Percentiles rank a stretch among this genome's conserved stretches.
These are phyloP conservation scores for Ophiostoma sp. DNA, from an alignment of 2,329 filamentous ascomycete species.

Conservation along the genomic window DNA sequence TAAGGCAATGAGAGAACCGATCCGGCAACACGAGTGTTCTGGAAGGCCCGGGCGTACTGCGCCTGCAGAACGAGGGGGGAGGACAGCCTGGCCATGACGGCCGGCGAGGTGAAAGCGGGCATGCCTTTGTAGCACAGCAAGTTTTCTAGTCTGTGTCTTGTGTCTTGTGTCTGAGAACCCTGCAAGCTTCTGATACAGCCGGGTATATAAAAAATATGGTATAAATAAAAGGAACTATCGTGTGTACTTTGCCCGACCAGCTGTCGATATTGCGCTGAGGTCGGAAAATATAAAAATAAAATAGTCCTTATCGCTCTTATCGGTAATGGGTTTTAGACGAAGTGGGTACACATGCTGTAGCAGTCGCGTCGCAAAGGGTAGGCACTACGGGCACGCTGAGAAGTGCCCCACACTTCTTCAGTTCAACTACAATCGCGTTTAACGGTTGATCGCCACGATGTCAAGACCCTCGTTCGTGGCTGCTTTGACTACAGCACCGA, in stretches of 20 bases:
- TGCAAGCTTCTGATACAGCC: not conserved
- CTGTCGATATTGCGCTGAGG: not conserved
- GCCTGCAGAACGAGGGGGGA: slow-evolving; percentile 6
- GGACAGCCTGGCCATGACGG: slow-evolving; percentile 15
- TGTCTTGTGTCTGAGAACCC: not conserved
- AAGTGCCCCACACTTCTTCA: not conserved
- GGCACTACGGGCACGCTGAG: not conserved
- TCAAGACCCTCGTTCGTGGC: not conserved
- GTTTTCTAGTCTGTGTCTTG: not conserved
- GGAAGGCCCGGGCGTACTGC: not conserved
- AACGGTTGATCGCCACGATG: not conserved
- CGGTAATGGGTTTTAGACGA: not conserved
- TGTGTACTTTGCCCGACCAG: not conserved
- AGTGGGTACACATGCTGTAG: not conserved
- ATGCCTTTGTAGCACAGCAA: slow-evolving; percentile 14
- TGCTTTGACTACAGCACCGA: not conserved
- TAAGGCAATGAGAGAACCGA: not conserved
- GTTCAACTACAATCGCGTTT: not conserved
- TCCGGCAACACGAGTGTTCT: not conserved
- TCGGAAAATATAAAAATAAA: not conserved
- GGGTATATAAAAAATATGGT: not conserved
- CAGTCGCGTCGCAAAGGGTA: slow-evolving; percentile 5
- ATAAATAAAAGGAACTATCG: not conserved
- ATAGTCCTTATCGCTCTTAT: not conserved
- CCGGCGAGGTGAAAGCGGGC: slow-evolving; percentile 19